A percentile compares a stretch with the other conserved stretches of the same genome.
These are phyloP conservation scores for Cenchrus purpureus DNA, from an alignment of 176 grass and related monocot genomes.

Conservation along the genomic window DNA sequence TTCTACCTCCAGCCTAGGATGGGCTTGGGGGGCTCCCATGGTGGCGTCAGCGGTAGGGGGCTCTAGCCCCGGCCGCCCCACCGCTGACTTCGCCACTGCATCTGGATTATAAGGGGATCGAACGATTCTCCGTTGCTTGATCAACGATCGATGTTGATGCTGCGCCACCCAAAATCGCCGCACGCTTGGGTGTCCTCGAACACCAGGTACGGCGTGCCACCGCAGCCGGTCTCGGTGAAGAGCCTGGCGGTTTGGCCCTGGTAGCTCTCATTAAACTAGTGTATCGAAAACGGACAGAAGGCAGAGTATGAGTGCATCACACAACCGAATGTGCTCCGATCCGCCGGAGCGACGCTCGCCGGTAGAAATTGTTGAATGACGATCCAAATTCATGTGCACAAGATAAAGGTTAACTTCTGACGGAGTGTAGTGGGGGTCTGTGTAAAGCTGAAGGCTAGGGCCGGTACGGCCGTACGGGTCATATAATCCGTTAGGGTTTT, in stretches of 20 bases:
- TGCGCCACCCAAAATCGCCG: conserved; percentile 40
- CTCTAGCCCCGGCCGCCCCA: too few species aligned
- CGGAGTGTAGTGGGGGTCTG: too few species aligned
- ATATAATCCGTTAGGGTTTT: too few species aligned
- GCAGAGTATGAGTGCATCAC: not conserved
- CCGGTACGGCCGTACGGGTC: too few species aligned
- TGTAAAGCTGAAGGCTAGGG: too few species aligned
- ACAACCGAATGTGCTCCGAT: not conserved
- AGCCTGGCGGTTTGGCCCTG: conserved; percentile 28
- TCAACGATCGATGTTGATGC: conserved; percentile 43
- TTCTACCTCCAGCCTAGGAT: too few species aligned
- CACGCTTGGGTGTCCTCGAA: conserved; percentile 33
- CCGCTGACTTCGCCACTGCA: too few species aligned
- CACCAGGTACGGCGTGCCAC: conserved; percentile 31
- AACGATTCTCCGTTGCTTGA: not conserved
- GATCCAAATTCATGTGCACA: too few species aligned
- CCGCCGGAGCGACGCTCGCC: not conserved
- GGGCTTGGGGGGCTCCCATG: too few species aligned
- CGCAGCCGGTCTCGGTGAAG: conserved; percentile 19
- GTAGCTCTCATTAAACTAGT: not conserved
- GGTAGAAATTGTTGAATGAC: too few species aligned
- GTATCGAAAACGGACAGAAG: not conserved
- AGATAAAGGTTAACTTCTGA: too few species aligned
- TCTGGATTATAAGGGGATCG: not conserved
- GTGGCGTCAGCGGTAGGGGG: too few species aligned